Conservation (phyloP, 176 grass and related monocot species). For the sorghum (Sorghum bicolor) region DNA sequence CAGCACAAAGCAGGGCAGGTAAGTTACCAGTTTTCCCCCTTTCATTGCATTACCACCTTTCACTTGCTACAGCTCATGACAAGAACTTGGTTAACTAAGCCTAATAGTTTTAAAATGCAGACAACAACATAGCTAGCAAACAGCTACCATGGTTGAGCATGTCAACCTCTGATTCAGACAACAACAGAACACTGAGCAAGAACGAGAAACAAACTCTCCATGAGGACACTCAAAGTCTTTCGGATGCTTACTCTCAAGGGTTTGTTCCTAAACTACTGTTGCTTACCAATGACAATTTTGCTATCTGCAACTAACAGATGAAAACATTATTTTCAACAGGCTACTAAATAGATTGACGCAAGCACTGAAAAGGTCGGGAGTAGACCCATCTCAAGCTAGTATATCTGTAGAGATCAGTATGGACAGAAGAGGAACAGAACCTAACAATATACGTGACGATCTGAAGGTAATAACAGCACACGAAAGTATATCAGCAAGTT, state of each 20-base stretch:
- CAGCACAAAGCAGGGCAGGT: slow-evolving; percentile 16
- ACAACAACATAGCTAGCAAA: slow-evolving; percentile 25
- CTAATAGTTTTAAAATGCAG: slow-evolving; percentile 28
- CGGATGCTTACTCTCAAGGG: slow-evolving; percentile 69
- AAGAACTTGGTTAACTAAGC: slow-evolving; percentile 4
- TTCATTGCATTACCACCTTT: neutral
- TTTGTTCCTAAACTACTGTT: slow-evolving; percentile 8
- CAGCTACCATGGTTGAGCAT: slow-evolving; percentile 46
- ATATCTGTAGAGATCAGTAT: slow-evolving; percentile 68
- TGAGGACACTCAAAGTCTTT: slow-evolving; percentile 33
- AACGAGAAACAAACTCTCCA: slow-evolving; percentile 21
- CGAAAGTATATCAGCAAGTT: neutral
- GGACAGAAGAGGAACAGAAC: slow-evolving; percentile 28
- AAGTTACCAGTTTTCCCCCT: neutral
- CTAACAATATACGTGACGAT: slow-evolving; percentile 5
- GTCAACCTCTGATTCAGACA: slow-evolving; percentile 32
- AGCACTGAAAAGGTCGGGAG: slow-evolving; percentile 55
- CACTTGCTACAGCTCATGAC: neutral
- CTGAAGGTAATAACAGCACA: slow-evolving; percentile 44
- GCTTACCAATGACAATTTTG: neutral
- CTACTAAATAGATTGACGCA: slow-evolving; percentile 49
- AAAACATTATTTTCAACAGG: slow-evolving; percentile 23
- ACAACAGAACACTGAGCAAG: slow-evolving; percentile 21
- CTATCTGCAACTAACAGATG: neutral
- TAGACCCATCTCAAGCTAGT: slow-evolving; percentile 65